Evolutionary conservation across 371 early-diverging fungal species (phyloP), one percentile per base, ranked within the genome.

Genomic region (Dichotomocladium elegans): DNA sequence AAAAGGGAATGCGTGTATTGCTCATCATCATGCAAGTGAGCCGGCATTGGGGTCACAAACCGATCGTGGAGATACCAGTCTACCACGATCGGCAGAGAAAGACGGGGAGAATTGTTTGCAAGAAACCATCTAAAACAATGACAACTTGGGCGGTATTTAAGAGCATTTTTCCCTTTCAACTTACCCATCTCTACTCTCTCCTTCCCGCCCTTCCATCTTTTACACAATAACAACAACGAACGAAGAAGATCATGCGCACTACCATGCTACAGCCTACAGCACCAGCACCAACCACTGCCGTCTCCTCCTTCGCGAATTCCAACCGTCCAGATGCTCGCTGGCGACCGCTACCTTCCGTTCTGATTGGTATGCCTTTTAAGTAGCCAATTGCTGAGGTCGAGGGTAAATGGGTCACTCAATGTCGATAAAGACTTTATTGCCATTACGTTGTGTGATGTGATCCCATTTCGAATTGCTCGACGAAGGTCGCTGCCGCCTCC

Each of bases 381-480:
- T 25, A 26, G 11, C 15, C 14, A 27, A 26, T 14, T 24, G 15
- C 19, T 42, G 43, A 24, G 7, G 22, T 37, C 37, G 21, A 37
- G 37, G 37, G 37, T 37, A n/a, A n/a, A n/a, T n/a, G n/a, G n/a
- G n/a, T n/a, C n/a, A n/a, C n/a, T n/a, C n/a, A n/a, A n/a, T n/a
- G n/a, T n/a, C n/a, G n/a, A n/a, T n/a, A n/a, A 44, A 57, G 57
- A 61, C 44, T 57, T 57, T 31, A 56, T 61, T 35, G 62, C 62
- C 22, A 61, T 61, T 26, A 53, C 53, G 12, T 40, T 61, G 11
- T 57, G 53, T 30, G 57, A 57, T 29, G 26, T 61, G 6, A 44
- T 61, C 12, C 62, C 62, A 19, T 41, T 51, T 27, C 50, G 50
- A 24, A 27, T 35, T n/a, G 21, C 43, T 7, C 29, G 50, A 24